These are phyloP conservation scores for Aaosphaeria arxii DNA, from an alignment of 2,329 filamentous ascomycete genomes.

Conservation along the genomic window DNA sequence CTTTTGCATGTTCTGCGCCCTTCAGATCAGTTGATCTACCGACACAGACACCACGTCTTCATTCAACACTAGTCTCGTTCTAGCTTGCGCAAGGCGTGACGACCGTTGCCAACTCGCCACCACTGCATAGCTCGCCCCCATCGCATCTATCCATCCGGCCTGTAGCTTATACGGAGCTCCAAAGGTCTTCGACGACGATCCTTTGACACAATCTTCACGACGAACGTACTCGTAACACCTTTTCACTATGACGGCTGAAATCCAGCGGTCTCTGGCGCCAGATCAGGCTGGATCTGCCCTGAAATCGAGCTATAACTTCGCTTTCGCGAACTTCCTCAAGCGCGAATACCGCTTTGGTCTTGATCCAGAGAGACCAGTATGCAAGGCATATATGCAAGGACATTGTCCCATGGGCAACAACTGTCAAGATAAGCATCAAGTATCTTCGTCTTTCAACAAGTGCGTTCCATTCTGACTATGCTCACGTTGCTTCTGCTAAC, in stretches of 20 bases:
- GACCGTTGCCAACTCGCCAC: too few relatives aligned
- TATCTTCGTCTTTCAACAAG: constrained; percentile 64
- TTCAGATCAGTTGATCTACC: too few relatives aligned
- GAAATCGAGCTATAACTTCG: constrained; percentile 62
- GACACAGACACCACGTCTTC: too few relatives aligned
- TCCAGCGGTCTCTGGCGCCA: constrained; percentile 19
- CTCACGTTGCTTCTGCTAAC: background rate
- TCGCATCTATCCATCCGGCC: too few relatives aligned
- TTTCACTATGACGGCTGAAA: constrained; percentile 23
- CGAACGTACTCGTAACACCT: too few relatives aligned
- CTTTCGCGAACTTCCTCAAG: constrained; percentile 81
- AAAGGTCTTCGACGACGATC: too few relatives aligned
- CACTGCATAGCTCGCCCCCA: too few relatives aligned
- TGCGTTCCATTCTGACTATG: constrained; percentile 22
- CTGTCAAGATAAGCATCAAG: constrained; percentile 79
- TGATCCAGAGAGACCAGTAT: constrained; percentile 66
- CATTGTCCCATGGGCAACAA: constrained; percentile 81
- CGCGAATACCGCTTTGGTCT: constrained; percentile 82
- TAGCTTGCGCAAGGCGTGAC: too few relatives aligned
- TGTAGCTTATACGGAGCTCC: too few relatives aligned
- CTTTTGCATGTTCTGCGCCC: too few relatives aligned
- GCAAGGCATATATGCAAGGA: constrained; percentile 80
- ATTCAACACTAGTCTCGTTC: too few relatives aligned
- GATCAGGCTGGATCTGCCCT: constrained; percentile 27
- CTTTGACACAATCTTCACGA: too few relatives aligned